Conservation (phyloP, 2,329 filamentous ascomycete species). For the Scedosporium dehoogii region DNA sequence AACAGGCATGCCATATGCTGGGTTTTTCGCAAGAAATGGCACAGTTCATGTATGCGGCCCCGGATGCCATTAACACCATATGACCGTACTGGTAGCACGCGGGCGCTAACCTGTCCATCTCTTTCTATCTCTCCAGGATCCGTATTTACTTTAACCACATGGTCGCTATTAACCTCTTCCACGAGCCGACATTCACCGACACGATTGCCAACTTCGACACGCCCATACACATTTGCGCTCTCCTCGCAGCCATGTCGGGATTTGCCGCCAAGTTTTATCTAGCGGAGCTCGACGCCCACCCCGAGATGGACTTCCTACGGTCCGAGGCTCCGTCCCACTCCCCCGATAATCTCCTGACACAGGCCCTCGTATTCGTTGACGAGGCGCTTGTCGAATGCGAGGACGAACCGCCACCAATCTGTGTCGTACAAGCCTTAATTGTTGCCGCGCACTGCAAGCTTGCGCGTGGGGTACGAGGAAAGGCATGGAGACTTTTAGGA, state of each 20-base stretch:
- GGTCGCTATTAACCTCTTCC: conserved; percentile 21
- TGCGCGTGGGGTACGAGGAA: conserved; percentile 22
- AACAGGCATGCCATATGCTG: not conserved
- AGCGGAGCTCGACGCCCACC: conserved; percentile 5
- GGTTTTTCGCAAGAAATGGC: not conserved
- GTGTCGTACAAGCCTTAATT: conserved; percentile 24
- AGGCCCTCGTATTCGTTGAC: conserved; percentile 17
- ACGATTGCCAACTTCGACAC: conserved; percentile 14
- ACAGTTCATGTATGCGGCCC: not conserved
- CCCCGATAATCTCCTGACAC: conserved; percentile 11
- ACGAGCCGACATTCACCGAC: conserved; percentile 16
- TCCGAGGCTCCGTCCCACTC: not conserved
- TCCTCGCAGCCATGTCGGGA: conserved; percentile 21
- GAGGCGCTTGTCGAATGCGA: conserved; percentile 19
- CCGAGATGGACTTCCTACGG: not conserved
- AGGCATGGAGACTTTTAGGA: conserved; percentile 24
- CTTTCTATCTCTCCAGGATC: conserved; percentile 11
- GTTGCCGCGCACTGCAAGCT: conserved; percentile 24
- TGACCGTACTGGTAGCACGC: no score
- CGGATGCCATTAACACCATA: no score
- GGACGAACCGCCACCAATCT: conserved; percentile 22
- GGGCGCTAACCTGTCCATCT: no score
- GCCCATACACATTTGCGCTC: conserved; percentile 12
- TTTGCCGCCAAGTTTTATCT: conserved; percentile 15
- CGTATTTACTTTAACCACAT: conserved; percentile 20